Evolutionary conservation across 1,284 basidiomycete genomes (phyloP).

Genomic region (Coniophora puteana): DNA sequence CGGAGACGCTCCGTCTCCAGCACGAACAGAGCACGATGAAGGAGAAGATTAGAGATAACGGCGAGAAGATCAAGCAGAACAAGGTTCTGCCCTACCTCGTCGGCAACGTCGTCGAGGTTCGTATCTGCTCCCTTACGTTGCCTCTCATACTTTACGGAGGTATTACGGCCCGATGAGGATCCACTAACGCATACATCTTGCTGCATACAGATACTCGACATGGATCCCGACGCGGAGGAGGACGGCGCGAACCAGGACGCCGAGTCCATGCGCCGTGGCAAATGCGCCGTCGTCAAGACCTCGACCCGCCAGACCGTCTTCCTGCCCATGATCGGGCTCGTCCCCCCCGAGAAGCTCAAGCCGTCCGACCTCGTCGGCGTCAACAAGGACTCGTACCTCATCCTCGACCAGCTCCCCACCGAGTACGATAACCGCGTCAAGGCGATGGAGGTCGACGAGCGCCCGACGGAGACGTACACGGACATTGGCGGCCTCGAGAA

Average conservation of each 20-base stretch:
- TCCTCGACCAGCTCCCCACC: constrained; percentile 93
- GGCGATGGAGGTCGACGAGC: constrained; percentile 99
- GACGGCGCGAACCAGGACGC: constrained; percentile 93
- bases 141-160: neutral
- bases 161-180: too few relatives aligned
- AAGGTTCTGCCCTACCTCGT: constrained; percentile 98
- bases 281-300: constrained; percentile 99
- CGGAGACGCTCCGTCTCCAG: constrained; percentile 86
- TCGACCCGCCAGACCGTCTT: constrained; percentile 98
- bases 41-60: constrained; percentile 98
- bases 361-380: constrained; percentile 97
- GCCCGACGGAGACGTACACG: constrained; percentile 97
- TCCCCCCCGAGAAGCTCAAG: constrained; percentile 84
- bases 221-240: constrained; percentile 91
- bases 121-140: constrained; percentile 13
- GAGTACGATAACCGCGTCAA: constrained; percentile 99
- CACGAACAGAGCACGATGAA: constrained; percentile 97
- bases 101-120: constrained; percentile 93
- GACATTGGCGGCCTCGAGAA: constrained; percentile 99
- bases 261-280: constrained; percentile 92
- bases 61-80: constrained; percentile 99
- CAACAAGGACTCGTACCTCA: constrained; percentile 99
- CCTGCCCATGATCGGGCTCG: constrained; percentile 95
- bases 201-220: too few relatives aligned
- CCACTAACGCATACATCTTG: constrained; percentile 62